These are phyloP conservation scores for Erysimum cheiri DNA, from an alignment of 441 rosid species.

Conservation along the genomic window DNA sequence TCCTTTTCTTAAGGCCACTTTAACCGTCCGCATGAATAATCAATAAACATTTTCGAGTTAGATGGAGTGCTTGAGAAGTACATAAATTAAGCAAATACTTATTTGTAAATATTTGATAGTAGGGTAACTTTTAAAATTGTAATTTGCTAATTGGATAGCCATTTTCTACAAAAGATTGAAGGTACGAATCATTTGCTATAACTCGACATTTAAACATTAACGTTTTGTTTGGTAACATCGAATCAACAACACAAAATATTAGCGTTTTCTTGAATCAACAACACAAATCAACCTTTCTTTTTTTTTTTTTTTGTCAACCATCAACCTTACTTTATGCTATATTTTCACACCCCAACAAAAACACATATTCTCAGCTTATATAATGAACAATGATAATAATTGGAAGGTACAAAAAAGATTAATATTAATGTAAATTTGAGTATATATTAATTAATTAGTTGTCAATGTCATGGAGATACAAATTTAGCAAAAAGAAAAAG, in stretches of 20 bases:
- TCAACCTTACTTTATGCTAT: not conserved
- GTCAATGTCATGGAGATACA: slow-evolving; percentile 42
- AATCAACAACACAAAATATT: not conserved
- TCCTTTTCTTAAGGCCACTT: not conserved
- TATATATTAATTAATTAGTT: slow-evolving; percentile 26
- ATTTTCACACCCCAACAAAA: not conserved
- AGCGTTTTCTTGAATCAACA: not conserved
- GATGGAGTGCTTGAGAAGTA: not conserved
- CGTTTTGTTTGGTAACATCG: not conserved
- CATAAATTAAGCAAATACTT: not conserved
- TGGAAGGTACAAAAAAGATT: not conserved
- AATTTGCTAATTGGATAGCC: not conserved
- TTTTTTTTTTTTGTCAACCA: too few relatives aligned
- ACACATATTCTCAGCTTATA: not conserved
- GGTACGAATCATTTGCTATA: not conserved
- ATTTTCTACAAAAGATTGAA: not conserved
- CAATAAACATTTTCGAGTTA: not conserved
- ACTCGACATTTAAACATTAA: not conserved
- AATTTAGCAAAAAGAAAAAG: slow-evolving; percentile 47
- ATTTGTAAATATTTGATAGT: not conserved
- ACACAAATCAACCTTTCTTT: not conserved
- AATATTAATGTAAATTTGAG: slow-evolving; percentile 5
- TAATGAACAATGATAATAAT: not conserved
- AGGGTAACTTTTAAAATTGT: not conserved
- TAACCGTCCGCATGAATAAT: not conserved